These are phyloP conservation scores for Irpex sp. DNA, from an alignment of 1,284 basidiomycete genomes.

Conservation along the genomic window DNA sequence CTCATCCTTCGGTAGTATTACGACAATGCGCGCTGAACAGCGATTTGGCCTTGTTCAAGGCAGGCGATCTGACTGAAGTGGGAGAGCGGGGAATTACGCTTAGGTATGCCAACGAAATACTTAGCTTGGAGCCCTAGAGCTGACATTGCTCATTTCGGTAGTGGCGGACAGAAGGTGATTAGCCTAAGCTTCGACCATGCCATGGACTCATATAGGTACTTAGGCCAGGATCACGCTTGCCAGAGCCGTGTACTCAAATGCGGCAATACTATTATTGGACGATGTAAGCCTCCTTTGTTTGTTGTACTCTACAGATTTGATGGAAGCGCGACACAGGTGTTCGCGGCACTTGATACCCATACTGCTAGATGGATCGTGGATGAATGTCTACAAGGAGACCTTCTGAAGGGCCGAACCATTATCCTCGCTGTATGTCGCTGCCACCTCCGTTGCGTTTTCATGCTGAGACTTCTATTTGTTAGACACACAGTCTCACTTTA, in stretches of 20 bases:
- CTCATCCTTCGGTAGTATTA: slow-evolving; percentile 43
- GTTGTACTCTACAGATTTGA: background rate
- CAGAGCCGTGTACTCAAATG: slow-evolving; percentile 63
- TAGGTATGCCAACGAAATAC: slow-evolving; percentile 25
- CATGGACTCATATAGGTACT: background rate
- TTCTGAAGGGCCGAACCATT: slow-evolving; percentile 67
- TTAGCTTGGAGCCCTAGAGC: background rate
- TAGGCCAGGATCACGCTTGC: slow-evolving; percentile 71
- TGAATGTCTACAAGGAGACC: slow-evolving; percentile 66
- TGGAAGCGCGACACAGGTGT: slow-evolving; percentile 26
- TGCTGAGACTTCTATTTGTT: background rate
- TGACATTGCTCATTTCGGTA: slow-evolving; percentile 20
- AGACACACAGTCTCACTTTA: slow-evolving; percentile 75
- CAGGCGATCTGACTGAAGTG: slow-evolving; percentile 73
- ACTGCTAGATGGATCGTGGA: slow-evolving; percentile 77
- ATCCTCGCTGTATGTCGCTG: slow-evolving; percentile 60
- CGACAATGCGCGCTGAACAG: slow-evolving; percentile 61
- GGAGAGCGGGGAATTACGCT: slow-evolving; percentile 65
- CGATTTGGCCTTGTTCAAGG: slow-evolving; percentile 67
- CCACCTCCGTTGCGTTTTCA: background rate
- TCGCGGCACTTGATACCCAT: slow-evolving; percentile 57
- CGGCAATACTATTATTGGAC: slow-evolving; percentile 60
- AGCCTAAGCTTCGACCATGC: background rate
- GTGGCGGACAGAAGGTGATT: slow-evolving; percentile 66
- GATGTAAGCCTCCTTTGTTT: slow-evolving; percentile 41